A percentile compares a stretch with the other conserved stretches of the same genome.
Evolutionary conservation across 768 basidiomycete genomes (phyloP).

Genomic region (Leucocoprinus birnbaumii): DNA sequence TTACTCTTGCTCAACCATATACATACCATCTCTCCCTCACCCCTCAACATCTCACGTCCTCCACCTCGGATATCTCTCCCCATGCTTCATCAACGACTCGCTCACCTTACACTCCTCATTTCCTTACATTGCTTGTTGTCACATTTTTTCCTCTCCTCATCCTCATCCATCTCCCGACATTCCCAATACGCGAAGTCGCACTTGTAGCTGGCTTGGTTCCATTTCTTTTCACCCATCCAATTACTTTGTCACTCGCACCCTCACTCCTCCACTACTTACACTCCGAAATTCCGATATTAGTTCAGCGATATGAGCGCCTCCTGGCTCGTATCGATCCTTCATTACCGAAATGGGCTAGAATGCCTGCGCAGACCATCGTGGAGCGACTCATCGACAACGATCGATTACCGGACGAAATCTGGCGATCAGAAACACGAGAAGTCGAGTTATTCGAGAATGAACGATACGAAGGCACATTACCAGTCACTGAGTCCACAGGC

Average conservation of each 20-base stretch:
- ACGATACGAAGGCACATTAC: conserved; percentile 33
- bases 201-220: conserved; percentile 50
- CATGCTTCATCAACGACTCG: conserved; percentile 15
- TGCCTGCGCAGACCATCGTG: conserved; percentile 17
- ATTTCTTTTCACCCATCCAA: conserved; percentile 52
- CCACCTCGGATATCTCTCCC: conserved; percentile 16
- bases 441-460: conserved; percentile 86
- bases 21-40: conserved; percentile 48
- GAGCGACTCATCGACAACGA: conserved; percentile 61
- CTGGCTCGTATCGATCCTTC: neutral
- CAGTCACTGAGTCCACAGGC: neutral
- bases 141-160: conserved; percentile 50
- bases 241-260: conserved; percentile 28
- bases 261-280: conserved; percentile 12
- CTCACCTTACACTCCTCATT: conserved; percentile 49
- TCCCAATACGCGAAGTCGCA: conserved; percentile 46
- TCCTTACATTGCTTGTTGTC: conserved; percentile 47
- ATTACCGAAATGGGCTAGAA: neutral
- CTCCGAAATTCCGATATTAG: conserved; percentile 9
- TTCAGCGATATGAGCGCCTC: conserved; percentile 1
- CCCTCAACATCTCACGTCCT: conserved; percentile 33
- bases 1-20: conserved; percentile 52
- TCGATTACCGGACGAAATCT: conserved; percentile 57
- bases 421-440: conserved; percentile 60
- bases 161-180: conserved; percentile 39